phyloP scores from a whole-genome alignment of 352 stramenopile species.

The Globisporangium camurandrum region DNA sequence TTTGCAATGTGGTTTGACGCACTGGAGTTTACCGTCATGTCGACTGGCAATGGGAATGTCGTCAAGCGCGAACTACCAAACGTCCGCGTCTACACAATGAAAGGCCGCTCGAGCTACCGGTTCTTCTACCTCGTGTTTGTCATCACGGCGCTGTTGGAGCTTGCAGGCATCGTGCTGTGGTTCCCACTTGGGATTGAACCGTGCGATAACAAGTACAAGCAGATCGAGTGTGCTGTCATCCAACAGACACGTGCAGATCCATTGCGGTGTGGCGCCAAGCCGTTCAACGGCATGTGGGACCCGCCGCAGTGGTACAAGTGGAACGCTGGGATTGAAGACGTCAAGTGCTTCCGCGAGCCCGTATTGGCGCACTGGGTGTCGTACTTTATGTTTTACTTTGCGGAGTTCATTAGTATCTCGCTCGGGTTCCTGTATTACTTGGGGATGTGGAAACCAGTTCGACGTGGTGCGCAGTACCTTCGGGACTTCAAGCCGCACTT shows the following conservation, averaged over 20 bases:
- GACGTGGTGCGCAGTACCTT: conserved; percentile 81
- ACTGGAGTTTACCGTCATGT: conserved; percentile 73
- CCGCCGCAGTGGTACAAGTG: conserved; percentile 61
- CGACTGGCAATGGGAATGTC: conserved; percentile 54
- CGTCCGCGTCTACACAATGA: conserved; percentile 73
- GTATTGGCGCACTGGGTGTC: conserved; percentile 68
- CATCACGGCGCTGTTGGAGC: conserved; percentile 51
- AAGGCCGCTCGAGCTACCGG: conserved; percentile 57
- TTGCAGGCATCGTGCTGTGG: conserved; percentile 36
- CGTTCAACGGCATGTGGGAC: conserved; percentile 70
- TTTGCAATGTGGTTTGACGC: conserved; percentile 82
- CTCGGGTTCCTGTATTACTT: conserved; percentile 87
- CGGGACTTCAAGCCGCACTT: conserved; percentile 87
- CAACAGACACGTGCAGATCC: conserved; percentile 38
- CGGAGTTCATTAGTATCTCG: conserved; percentile 85
- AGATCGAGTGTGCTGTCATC: conserved; percentile 41
- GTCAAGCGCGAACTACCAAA: conserved; percentile 77
- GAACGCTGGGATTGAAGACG: conserved; percentile 56
- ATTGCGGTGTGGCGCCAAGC: conserved; percentile 40
- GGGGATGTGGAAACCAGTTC: conserved; percentile 87
- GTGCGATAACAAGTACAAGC: conserved; percentile 54
- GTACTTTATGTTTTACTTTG: conserved; percentile 83
- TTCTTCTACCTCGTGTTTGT: conserved; percentile 72
- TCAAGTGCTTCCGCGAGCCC: conserved; percentile 73
- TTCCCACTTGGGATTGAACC: conserved; percentile 56